Evolutionary conservation across 768 basidiomycete species (phyloP).

Genomic region (Mycena alexandri): DNA sequence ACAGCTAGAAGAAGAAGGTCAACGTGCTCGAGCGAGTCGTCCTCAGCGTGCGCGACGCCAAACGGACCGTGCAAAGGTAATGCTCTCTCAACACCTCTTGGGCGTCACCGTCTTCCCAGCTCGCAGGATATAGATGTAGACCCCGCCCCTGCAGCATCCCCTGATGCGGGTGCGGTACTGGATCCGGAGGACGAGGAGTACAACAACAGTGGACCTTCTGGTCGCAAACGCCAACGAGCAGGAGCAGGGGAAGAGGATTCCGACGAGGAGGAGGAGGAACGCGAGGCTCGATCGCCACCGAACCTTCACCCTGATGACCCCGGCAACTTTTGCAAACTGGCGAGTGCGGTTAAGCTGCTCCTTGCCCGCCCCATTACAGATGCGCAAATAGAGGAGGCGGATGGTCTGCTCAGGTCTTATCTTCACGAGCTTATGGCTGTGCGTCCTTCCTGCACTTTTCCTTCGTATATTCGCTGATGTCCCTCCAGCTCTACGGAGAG

Average conservation of each 20-base stretch:
- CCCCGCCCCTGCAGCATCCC: too few relatives aligned
- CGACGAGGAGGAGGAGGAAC: constrained; percentile 3
- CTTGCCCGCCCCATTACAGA: constrained; percentile 22
- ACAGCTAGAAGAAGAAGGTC: too few relatives aligned
- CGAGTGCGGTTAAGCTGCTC: constrained; percentile 32
- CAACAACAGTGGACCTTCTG: too few relatives aligned
- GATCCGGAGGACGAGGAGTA: background rate
- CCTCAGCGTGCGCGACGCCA: too few relatives aligned
- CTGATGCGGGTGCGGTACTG: too few relatives aligned
- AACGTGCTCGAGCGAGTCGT: too few relatives aligned
- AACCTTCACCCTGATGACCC: constrained; percentile 38
- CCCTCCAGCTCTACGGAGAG: constrained; percentile 46
- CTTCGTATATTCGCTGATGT: too few relatives aligned
- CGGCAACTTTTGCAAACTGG: constrained; percentile 41
- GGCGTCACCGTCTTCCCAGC: too few relatives aligned
- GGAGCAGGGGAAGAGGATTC: constrained; percentile 1
- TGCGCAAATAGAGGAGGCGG: constrained; percentile 30
- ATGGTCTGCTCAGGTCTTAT: constrained; percentile 40
- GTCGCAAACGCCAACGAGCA: background rate
- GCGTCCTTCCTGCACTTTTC: too few relatives aligned
- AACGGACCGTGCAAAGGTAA: too few relatives aligned
- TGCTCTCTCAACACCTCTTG: too few relatives aligned
- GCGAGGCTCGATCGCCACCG: background rate
- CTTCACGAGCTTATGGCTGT: constrained; percentile 32
- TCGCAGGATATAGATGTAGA: too few relatives aligned